phyloP scores from a whole-genome alignment of 1,284 basidiomycete species.

The Peniophora sp. region DNA sequence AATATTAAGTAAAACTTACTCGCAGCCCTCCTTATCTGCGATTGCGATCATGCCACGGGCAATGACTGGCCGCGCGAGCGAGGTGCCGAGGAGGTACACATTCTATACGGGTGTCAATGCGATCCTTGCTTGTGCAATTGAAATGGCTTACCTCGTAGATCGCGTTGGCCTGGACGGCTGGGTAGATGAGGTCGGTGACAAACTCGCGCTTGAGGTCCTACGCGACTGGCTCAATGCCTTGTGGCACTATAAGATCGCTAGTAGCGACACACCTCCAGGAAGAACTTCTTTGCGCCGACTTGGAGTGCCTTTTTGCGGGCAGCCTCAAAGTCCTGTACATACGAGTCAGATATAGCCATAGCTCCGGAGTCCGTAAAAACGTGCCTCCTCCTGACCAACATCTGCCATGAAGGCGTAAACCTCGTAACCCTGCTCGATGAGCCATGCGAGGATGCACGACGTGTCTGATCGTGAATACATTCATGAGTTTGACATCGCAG shows the following conservation, averaged over 20 bases:
- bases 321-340: conserved; percentile 81
- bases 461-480: conserved; percentile 55
- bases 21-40: conserved; percentile 88
- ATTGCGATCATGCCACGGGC: conserved; percentile 98
- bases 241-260: background rate
- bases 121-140: background rate
- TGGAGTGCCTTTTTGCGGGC: conserved; percentile 87
- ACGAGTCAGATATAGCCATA: background rate
- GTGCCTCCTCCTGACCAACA: conserved; percentile 94
- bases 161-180: conserved; percentile 96
- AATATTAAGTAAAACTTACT: conserved; percentile 42
- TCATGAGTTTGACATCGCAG: conserved; percentile 3
- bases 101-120: conserved; percentile 41
- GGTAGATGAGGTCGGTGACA: conserved; percentile 94
- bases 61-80: conserved; percentile 96
- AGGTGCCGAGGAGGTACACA: conserved; percentile 97
- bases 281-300: conserved; percentile 94
- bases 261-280: conserved; percentile 58
- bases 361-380: conserved; percentile 8
- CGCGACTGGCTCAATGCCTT: background rate
- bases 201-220: conserved; percentile 96
- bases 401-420: conserved; percentile 99
- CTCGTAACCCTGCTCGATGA: conserved; percentile 97
- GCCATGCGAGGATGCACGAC: conserved; percentile 94
- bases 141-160: conserved; percentile 79